Evolutionary conservation across 148 eudicot genomes (phyloP).

Genomic region (Vaccinium myrtillus): DNA sequence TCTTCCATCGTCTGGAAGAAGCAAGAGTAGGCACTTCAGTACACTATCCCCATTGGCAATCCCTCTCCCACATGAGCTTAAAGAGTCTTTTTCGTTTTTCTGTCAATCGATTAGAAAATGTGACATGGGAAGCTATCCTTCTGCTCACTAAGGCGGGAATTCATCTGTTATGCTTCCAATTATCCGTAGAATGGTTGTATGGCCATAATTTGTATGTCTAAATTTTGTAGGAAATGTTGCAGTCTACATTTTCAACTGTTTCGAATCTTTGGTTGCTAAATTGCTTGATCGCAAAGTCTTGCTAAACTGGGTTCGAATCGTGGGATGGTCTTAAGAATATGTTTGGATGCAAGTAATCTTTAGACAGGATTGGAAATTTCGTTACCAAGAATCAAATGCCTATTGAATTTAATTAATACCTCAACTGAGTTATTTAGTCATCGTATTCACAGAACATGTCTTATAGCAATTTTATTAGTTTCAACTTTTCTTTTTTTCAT

Average conservation of each 20-base stretch:
- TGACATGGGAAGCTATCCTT: slow-evolving; percentile 14
- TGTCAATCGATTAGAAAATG: slow-evolving; percentile 42
- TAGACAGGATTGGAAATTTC: background rate
- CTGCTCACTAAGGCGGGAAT: slow-evolving; percentile 4
- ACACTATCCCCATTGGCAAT: slow-evolving; percentile 59
- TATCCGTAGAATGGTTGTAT: background rate
- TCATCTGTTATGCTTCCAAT: background rate
- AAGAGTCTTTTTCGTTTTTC: slow-evolving; percentile 55
- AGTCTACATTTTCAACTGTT: background rate
- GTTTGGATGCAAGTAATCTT: background rate
- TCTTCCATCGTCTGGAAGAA: slow-evolving; percentile 30
- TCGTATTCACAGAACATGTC: no score
- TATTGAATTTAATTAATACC: no score
- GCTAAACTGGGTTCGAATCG: background rate
- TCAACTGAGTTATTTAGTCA: no score
- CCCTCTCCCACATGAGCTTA: slow-evolving; percentile 61
- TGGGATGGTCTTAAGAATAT: background rate
- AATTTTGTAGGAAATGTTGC: background rate
- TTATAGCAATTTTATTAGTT: no score
- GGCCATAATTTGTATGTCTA: background rate
- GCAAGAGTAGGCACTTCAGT: slow-evolving; percentile 22
- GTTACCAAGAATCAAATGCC: background rate
- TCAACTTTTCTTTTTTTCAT: no score
- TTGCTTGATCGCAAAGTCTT: background rate
- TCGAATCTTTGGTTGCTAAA: background rate